Percentiles rank a stretch among this genome's conserved stretches.
These are phyloP conservation scores for Xylaria cubensis DNA, from an alignment of 495 filamentous ascomycete species.

Conservation along the genomic window DNA sequence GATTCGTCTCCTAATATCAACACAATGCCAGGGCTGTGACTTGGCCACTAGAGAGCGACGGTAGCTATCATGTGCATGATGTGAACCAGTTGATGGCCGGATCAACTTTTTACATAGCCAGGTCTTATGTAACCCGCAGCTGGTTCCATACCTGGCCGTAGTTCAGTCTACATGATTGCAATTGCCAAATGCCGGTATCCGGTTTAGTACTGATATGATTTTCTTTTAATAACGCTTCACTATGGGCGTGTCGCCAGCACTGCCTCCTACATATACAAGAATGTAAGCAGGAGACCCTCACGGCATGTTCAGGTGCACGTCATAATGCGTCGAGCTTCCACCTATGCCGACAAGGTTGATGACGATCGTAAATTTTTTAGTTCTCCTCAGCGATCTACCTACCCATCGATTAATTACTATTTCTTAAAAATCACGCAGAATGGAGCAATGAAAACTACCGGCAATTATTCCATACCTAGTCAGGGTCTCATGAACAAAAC, in stretches of 20 bases:
- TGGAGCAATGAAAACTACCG: background rate
- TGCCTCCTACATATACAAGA: background rate
- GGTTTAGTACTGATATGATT: background rate
- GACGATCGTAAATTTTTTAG: background rate
- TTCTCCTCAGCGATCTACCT: background rate
- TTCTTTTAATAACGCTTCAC: background rate
- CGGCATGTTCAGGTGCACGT: background rate
- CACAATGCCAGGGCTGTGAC: background rate
- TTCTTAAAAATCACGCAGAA: background rate
- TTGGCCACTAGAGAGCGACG: background rate
- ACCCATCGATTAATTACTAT: background rate
- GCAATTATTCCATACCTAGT: background rate
- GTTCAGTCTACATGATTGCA: background rate
- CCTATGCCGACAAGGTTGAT: background rate
- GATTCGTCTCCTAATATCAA: background rate
- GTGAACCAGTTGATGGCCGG: background rate
- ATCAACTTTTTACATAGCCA: background rate
- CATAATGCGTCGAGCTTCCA: background rate
- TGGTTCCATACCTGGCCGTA: background rate
- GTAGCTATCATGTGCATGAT: background rate
- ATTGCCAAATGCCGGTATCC: conserved; percentile 1
- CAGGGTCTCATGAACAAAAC: background rate
- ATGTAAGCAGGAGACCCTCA: background rate
- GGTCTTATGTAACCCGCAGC: background rate
- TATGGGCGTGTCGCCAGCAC: background rate